Evolutionary conservation across 768 basidiomycete genomes (phyloP).

Genomic region (Leccinum ochraceum): DNA sequence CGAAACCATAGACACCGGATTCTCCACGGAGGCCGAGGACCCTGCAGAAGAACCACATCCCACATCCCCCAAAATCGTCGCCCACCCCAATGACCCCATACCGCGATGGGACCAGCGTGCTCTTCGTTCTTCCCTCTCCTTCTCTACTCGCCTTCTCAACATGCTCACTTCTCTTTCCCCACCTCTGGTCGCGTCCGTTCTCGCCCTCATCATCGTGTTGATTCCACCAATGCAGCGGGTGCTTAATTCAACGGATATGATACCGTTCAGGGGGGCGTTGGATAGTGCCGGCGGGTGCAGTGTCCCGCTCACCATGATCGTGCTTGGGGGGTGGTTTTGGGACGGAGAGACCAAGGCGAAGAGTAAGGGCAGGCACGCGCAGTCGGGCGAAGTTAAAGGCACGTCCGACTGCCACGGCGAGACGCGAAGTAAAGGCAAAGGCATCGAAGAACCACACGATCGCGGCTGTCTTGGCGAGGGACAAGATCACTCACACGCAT

Average conservation of each 20-base stretch:
- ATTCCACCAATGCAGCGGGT: slow-evolving; percentile 71
- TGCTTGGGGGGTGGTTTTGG: slow-evolving; percentile 92
- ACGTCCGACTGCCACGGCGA: not conserved
- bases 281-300: slow-evolving; percentile 71
- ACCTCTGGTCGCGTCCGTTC: slow-evolving; percentile 78
- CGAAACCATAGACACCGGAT: slow-evolving; percentile 12
- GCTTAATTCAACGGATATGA: slow-evolving; percentile 58
- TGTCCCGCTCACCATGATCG: slow-evolving; percentile 87
- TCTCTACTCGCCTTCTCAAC: not conserved
- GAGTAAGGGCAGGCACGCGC: not conserved
- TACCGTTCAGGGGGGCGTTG: slow-evolving; percentile 68
- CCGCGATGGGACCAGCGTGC: slow-evolving; percentile 9
- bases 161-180: slow-evolving; percentile 74
- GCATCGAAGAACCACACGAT: not conserved
- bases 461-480: not conserved
- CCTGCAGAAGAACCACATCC: not conserved
- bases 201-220: slow-evolving; percentile 76
- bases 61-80: not conserved
- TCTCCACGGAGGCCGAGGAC: slow-evolving; percentile 19
- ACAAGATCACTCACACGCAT: not conserved
- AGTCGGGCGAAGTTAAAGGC: not conserved
- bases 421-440: slow-evolving; percentile 12
- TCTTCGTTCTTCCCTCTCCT: not conserved
- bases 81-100: not conserved
- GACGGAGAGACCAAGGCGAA: slow-evolving; percentile 27